Evolutionary conservation across 495 filamentous ascomycete genomes (phyloP), one percentile per base, ranked within the genome.

Genomic region (Talaromyces wortmannii): DNA sequence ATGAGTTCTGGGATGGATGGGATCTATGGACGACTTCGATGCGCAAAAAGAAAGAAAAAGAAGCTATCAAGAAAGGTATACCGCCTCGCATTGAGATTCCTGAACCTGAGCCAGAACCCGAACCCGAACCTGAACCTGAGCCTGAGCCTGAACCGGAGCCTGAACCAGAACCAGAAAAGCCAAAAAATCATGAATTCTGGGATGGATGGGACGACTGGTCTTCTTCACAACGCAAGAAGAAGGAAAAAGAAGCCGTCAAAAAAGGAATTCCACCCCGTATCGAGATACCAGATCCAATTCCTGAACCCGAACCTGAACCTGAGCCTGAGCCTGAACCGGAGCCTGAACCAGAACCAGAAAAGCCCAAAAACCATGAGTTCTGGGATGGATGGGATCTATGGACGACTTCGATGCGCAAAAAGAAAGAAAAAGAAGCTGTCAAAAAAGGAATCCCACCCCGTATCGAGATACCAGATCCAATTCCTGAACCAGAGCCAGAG

Each of bases 131-230:
- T 12, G 73, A 73, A 18, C 66, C 44, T 6, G 44, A 12, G 17
- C 13, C 65, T 4, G 62, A 65, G 7, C 59, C 67, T 8, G 67
- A 69, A 33, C 62, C 62, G 3, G 67, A 71, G 50, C 62, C 66
- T 0, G 52, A 23, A 12, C 30, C 45, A 7, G 30, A 23, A 16
- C 30, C 15, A 10, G 43, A 55, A 31, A 43, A 50, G 43, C 53
- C 29, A 7, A 52, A 56, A 43, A 48, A 56, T 4, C 44, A 46
- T 23, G 31, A 40, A n/a, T 48, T 40, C 29, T 31, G 33, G 30
- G 45, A 32, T 7, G 47, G 23, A 29, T 48, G 32, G 30, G 48
- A 31, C 15, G 23, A n/a, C 30, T 51, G 59, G 17, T 45, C 50
- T 11, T 11, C 51, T 18, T 50, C 48, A 32, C 16, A 51, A 16